Evolutionary conservation across 148 eudicot genomes (phyloP).

Genomic region (Rhododendron ferrugineum): DNA sequence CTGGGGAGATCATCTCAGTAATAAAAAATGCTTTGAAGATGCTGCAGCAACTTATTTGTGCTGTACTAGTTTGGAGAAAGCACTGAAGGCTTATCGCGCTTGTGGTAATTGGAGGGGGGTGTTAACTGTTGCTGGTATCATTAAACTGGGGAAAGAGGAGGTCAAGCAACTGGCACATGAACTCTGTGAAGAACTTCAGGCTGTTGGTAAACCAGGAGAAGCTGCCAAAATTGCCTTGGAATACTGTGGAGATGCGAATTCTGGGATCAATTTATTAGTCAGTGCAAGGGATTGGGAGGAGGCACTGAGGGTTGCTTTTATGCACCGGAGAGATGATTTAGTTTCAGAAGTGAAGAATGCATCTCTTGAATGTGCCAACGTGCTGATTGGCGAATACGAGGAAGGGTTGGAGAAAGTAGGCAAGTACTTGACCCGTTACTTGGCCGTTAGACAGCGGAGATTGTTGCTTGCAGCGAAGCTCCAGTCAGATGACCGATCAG

Average conservation of each 20-base stretch:
- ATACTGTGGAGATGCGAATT: slow-evolving; percentile 73
- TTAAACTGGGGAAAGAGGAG: slow-evolving; percentile 62
- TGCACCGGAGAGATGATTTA: slow-evolving; percentile 54
- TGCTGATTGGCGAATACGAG: slow-evolving; percentile 50
- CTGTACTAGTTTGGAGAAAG: slow-evolving; percentile 69
- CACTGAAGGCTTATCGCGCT: slow-evolving; percentile 82
- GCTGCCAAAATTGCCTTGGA: slow-evolving; percentile 89
- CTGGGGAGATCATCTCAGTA: slow-evolving; percentile 85
- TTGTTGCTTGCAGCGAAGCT: slow-evolving; percentile 83
- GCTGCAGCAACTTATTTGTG: slow-evolving; percentile 85
- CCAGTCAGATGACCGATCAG: slow-evolving; percentile 60
- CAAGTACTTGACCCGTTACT: slow-evolving; percentile 79
- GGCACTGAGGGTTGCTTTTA: slow-evolving; percentile 76
- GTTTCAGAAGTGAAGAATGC: slow-evolving; percentile 60
- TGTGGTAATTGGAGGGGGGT: slow-evolving; percentile 83
- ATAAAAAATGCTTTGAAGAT: slow-evolving; percentile 75
- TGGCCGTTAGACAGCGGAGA: slow-evolving; percentile 90
- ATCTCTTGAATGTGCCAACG: slow-evolving; percentile 68
- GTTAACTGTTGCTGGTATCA: slow-evolving; percentile 83
- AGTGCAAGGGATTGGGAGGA: slow-evolving; percentile 94
- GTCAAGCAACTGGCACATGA: slow-evolving; percentile 73
- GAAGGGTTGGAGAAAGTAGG: slow-evolving; percentile 93
- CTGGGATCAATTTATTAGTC: slow-evolving; percentile 57
- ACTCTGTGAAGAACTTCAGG: slow-evolving; percentile 88
- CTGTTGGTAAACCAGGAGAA: slow-evolving; percentile 85